Evolutionary conservation across 2,329 filamentous ascomycete species (phyloP), one percentile per base, ranked within the genome.

Genomic region (Claviceps fusiformis): DNA sequence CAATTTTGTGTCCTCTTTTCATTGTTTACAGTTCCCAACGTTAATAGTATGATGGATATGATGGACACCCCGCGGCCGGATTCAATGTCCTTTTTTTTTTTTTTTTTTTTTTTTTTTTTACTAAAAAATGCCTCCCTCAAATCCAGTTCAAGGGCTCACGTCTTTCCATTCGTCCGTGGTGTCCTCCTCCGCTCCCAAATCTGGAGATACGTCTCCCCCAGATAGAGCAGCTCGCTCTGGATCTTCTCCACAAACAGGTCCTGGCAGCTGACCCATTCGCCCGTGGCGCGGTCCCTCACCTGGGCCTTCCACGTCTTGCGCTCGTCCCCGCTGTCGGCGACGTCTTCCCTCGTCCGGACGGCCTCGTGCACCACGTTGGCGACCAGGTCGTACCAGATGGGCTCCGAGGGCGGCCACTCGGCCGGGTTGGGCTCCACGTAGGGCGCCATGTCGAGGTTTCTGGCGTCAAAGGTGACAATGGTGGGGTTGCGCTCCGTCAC

Each of bases 401-500:
- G 90, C 67, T 95, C 89, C 2, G 86, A 82, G 0, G 81, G 81
- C 0, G 84, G 79, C 68, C 86, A 82, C 43, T 86, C 67, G 5
- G 76, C 71, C 0, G 89, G 87, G 64, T 91, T 89, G 0, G 92
- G 91, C 71, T 97, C 89, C 13, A 95, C 89, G 64, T 93, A 97
- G 0, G 91, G 90, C 5, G 84, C 79, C 75, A 96, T 85, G 68
- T 98, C 90, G 9, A 98, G 81, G 46, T 85, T 65, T 58, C 85
- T 80, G 5, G 89, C 86, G 60, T 92, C 89, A 70, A 97, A 98
- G 0, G 92, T 97, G 59, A 98, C 93, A 64, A 98, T 98, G 10
- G 93, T 98, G 1, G 92, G 93, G 69, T 98, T 98, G 52, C 93
- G 87, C 72, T 97, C 92, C 2, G 86, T 82, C 24, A 98, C 88